Evolutionary conservation across 257 asterid species (phyloP), one percentile per base, ranked within the genome.

Genomic region (Datura wrightii): DNA sequence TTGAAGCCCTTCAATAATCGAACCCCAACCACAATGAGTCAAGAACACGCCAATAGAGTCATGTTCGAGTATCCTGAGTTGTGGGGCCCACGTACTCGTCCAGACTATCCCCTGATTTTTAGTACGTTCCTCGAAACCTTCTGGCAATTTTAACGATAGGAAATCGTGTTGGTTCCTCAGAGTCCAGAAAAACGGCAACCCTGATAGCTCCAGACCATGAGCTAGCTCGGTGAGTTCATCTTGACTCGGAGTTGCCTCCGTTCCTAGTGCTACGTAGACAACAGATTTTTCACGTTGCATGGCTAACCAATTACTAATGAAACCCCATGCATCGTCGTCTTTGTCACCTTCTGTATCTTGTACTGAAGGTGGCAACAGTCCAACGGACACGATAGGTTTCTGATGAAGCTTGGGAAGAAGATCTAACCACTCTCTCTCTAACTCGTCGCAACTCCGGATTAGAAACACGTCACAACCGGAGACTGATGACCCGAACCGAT

Each of bases 11-110:
- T 86, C 92, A 3, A 82, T 86, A 5, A 80, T 48, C 0, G 89
- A 87, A 59, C 90, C 65, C 90, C 90, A 85, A 84, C 19, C 74
- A 36, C 74, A 66, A 36, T 66, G 74, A 66, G 74, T 66, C 48
- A 66, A 36, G n/a, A 66, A 80, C 6, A 83, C 85, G 1, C 88
- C 90, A 0, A 89, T 78, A 1, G 90, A 82, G 6, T 79, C 89
- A 79, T 87, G 89, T 39, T 84, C 16, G 41, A 85, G 48, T 69
- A 82, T 84, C 58, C n/a, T 81, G 5, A 82, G 84, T 58, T 89
- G 92, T 9, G 90, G 88, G 0, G 87, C 86, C 90, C 92, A 89
- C 31, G 31, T 24, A n/a, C 60, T 89, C 74, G 42, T 84, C 86
- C 87, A 85, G 8, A 87, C 86, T 8, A 84, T 11, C 2, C 90